A percentile compares a stretch with the other conserved stretches of the same genome.
phyloP scores from a whole-genome alignment of 495 filamentous ascomycete genomes.

The Aspergillus carlsbadensis region DNA sequence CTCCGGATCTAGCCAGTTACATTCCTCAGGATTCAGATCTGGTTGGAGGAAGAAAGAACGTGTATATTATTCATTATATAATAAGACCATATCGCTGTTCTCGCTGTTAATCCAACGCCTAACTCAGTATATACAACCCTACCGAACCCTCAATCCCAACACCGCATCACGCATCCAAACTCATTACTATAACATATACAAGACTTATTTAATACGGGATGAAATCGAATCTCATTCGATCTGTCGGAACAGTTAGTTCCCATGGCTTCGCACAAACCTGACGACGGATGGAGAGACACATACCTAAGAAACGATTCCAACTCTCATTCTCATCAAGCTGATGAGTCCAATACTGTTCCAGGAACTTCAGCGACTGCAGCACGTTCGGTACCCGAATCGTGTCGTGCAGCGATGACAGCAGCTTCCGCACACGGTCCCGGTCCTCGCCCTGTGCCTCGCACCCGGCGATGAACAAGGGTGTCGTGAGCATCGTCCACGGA shows the following conservation, averaged over 20 bases:
- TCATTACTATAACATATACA: background rate
- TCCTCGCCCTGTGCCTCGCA: slow-evolving; percentile 44
- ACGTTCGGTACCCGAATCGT: slow-evolving; percentile 49
- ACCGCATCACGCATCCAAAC: slow-evolving; percentile 3
- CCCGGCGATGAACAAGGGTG: slow-evolving; percentile 46
- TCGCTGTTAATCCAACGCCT: background rate
- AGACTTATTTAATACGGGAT: slow-evolving; percentile 38
- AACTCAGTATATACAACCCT: background rate
- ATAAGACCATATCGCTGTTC: background rate
- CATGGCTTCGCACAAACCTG: too few species aligned
- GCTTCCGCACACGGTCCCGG: slow-evolving; percentile 34
- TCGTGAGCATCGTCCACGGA: slow-evolving; percentile 49
- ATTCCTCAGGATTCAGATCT: background rate
- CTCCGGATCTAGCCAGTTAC: background rate
- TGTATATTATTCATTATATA: background rate
- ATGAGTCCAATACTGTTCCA: slow-evolving; percentile 46
- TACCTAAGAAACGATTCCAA: slow-evolving; percentile 48
- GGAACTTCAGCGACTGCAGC: slow-evolving; percentile 43
- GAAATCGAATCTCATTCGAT: slow-evolving; percentile 48
- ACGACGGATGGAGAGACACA: slow-evolving; percentile 4
- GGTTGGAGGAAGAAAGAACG: background rate
- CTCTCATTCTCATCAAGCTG: slow-evolving; percentile 40
- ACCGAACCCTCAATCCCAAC: background rate
- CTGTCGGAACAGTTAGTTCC: slow-evolving; percentile 26
- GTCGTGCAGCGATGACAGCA: slow-evolving; percentile 40